Conservation (phyloP, 345 rosid species). For the Pseudoturritis turrita region DNA sequence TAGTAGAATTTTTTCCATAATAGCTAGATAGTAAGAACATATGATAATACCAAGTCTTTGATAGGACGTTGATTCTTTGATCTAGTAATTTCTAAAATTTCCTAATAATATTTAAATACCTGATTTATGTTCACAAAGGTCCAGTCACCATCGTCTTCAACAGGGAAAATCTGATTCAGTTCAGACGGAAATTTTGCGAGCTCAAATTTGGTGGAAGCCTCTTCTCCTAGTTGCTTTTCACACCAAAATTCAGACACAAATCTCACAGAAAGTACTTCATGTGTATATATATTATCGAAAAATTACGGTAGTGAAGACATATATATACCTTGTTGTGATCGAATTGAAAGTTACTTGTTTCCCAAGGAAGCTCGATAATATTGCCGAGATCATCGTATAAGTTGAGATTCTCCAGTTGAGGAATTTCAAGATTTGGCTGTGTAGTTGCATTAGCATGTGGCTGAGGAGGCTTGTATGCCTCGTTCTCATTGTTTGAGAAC, state of each 20-base stretch:
- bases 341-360: neutral
- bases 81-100: neutral
- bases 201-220: neutral
- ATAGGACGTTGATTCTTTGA: neutral
- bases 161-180: neutral
- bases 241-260: neutral
- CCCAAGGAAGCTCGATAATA: constrained; percentile 1
- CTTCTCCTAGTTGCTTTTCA: constrained; percentile 13
- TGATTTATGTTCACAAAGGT: constrained; percentile 7
- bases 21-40: neutral
- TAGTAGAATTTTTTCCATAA: neutral
- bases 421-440: constrained; percentile 15
- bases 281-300: neutral
- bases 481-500: constrained; percentile 11
- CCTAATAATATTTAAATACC: constrained; percentile 3
- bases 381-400: neutral
- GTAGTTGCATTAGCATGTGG: neutral
- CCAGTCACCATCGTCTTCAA: constrained; percentile 3
- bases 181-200: neutral
- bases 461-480: neutral
- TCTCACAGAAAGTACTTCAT: neutral
- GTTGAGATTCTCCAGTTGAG: constrained; percentile 9
- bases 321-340: constrained; percentile 18
- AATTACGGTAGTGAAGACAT: neutral
- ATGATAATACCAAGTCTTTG: neutral